Percentiles rank a stretch among this genome's conserved stretches.
Evolutionary conservation across 2,329 filamentous ascomycete genomes (phyloP).

Genomic region (Aureobasidium sp.): DNA sequence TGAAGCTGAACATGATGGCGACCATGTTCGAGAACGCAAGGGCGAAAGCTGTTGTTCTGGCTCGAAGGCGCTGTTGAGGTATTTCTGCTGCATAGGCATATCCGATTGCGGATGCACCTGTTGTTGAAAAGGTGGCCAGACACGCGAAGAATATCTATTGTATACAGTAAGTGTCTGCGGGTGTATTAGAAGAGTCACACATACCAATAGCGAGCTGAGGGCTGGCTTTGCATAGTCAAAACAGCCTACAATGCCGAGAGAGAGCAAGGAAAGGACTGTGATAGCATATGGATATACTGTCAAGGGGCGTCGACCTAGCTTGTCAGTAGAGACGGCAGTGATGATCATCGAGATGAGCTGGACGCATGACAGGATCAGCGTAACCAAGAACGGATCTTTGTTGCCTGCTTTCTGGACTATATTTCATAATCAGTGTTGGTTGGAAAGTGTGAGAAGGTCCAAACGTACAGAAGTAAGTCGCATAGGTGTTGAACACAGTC

Average conservation of each 20-base stretch:
- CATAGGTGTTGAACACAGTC: slow-evolving; percentile 35
- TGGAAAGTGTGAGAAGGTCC: too few species aligned
- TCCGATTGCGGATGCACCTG: slow-evolving; percentile 37
- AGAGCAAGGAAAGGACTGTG: slow-evolving; percentile 30
- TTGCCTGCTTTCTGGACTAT: slow-evolving; percentile 34
- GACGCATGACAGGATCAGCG: slow-evolving; percentile 36
- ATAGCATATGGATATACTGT: slow-evolving; percentile 37
- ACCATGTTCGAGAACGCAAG: slow-evolving; percentile 37
- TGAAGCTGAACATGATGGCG: slow-evolving; percentile 41
- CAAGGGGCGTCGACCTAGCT: slow-evolving; percentile 20
- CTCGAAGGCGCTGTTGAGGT: slow-evolving; percentile 36
- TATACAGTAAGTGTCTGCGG: neutral
- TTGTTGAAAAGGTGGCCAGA: slow-evolving; percentile 37
- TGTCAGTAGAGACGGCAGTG: slow-evolving; percentile 32
- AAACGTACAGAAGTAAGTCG: slow-evolving; percentile 32
- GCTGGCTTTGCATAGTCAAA: slow-evolving; percentile 33
- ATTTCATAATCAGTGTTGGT: too few species aligned
- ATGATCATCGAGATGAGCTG: slow-evolving; percentile 39
- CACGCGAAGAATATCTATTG: slow-evolving; percentile 34
- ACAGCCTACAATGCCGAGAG: slow-evolving; percentile 36
- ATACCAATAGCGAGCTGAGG: slow-evolving; percentile 34
- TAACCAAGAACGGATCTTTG: slow-evolving; percentile 38
- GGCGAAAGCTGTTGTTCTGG: slow-evolving; percentile 35
- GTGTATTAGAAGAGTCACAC: neutral
- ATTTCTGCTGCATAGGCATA: slow-evolving; percentile 40